These are phyloP conservation scores for Lipomyces sp. DNA, from an alignment of 805 yeast species.

Conservation along the genomic window DNA sequence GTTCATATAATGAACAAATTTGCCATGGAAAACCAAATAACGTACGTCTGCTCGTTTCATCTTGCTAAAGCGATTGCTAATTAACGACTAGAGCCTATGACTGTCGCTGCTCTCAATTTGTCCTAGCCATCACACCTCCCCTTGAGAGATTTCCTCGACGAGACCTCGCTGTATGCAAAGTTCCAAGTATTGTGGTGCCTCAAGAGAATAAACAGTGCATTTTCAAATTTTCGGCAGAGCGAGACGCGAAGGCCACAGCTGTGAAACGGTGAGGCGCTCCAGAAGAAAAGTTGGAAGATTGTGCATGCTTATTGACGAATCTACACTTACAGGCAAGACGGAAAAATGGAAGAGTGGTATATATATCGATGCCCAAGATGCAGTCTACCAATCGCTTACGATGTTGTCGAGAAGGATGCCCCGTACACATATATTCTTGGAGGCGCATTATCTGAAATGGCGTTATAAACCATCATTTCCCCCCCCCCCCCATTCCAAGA, in stretches of 20 bases:
- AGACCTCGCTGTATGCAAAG: not conserved
- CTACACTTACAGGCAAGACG: conserved; percentile 18
- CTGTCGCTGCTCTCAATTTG: not conserved
- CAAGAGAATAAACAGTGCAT: too few relatives aligned
- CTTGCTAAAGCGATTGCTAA: too few relatives aligned
- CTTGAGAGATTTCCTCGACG: conserved; percentile 1
- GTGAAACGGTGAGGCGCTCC: not conserved
- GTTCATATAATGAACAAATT: too few relatives aligned
- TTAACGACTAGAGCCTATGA: not conserved
- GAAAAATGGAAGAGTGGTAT: conserved; percentile 19
- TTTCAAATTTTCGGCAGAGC: too few relatives aligned
- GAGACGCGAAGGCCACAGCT: not conserved
- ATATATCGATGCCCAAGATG: conserved; percentile 25
- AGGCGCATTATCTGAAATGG: conserved; percentile 7
- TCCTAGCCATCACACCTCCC: conserved; percentile 1
- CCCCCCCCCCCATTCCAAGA: too few relatives aligned
- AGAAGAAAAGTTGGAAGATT: not conserved
- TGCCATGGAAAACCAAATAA: too few relatives aligned
- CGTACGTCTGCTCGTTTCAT: too few relatives aligned
- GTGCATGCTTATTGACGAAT: not conserved
- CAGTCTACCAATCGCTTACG: conserved; percentile 19
- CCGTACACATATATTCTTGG: conserved; percentile 11
- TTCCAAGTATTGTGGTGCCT: too few relatives aligned
- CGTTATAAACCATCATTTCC: not conserved
- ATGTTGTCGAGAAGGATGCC: conserved; percentile 1